These are phyloP conservation scores for Pseudogymnoascus sp. DNA, from an alignment of 2,329 filamentous ascomycete genomes.

Conservation along the genomic window DNA sequence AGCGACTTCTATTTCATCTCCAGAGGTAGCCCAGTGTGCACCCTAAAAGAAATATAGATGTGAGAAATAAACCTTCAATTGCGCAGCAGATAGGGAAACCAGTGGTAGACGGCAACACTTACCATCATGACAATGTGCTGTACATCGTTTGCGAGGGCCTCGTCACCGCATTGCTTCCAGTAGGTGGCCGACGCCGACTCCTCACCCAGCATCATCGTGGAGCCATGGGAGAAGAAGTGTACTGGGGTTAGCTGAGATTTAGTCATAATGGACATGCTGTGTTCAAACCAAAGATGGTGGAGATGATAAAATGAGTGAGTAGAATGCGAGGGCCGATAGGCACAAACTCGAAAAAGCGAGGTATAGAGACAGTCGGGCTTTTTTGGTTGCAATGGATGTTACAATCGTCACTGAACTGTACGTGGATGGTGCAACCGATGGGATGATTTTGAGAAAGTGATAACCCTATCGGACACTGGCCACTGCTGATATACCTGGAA, in stretches of 20 bases:
- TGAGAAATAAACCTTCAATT: background rate
- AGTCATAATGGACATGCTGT: background rate
- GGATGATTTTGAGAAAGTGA: background rate
- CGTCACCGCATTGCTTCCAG: conserved; percentile 58
- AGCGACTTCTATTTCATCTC: conserved; percentile 50
- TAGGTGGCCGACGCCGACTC: conserved; percentile 52
- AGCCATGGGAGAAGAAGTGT: conserved; percentile 62
- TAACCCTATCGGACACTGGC: background rate
- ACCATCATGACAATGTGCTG: conserved; percentile 61
- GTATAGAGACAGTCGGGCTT: background rate
- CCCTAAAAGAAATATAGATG: conserved; percentile 34
- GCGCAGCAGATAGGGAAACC: background rate
- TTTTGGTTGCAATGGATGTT: background rate
- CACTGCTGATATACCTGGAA: background rate
- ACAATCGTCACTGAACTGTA: background rate
- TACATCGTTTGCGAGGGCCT: conserved; percentile 49
- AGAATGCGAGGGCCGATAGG: background rate
- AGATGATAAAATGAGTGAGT: background rate
- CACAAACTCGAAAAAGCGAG: background rate
- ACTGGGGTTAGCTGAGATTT: conserved; percentile 39
- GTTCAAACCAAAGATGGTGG: background rate
- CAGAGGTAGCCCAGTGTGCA: conserved; percentile 56
- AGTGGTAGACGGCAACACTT: conserved; percentile 12
- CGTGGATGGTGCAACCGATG: background rate
- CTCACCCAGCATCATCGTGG: conserved; percentile 64